Evolutionary conservation across 129 eudicot species (phyloP), one percentile per base, ranked within the genome.

Genomic region (Tanacetum coccineum): DNA sequence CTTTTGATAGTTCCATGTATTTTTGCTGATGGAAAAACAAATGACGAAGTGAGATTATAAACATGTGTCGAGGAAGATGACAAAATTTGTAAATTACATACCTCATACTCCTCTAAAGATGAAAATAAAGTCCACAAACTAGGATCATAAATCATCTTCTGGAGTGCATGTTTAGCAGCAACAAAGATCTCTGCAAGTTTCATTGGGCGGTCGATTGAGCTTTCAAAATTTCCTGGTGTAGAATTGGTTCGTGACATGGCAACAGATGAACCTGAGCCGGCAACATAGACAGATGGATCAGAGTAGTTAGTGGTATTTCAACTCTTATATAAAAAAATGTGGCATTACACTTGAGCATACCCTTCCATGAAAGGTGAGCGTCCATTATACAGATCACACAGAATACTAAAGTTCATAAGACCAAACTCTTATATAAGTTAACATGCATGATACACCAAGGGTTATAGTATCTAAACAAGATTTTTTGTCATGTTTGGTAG

Each of bases 111-210:
- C 67, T 84, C 79, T 45, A 84, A 49, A 66, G 96, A 89, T 70
- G 96, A 86, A 55, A 93, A 71, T 14, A 86, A 86, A 51, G 88
- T 81, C 87, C 84, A 79, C 39, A 93, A 65, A 59, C 77, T 81
- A 66, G 87, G 75, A 74, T 84, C 84, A 50, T 96, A 86, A 64
- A 93, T 82, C 59, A 92, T 89, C 39, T 79, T 76, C 68, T 59
- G 73, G 64, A 93, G 78, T 76, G 96, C 95, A 84, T 86, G 90
- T 76, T 93, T 96, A 14, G 96, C 92, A 70, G 93, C 95, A 72
- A 89, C 99, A 73, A 72, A 79, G 54, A 89, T 86, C 67, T 89
- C 99, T 28, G 99, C 78, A 73, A 93, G 96, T 71, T 83, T 82
- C 96, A 93, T 88, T 30, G 99, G 99, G 18, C 95, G 95, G 70